Base-by-base conservation (phyloP, 2,329 filamentous ascomycete genomes). In the Exophiala bonariae region DNA sequence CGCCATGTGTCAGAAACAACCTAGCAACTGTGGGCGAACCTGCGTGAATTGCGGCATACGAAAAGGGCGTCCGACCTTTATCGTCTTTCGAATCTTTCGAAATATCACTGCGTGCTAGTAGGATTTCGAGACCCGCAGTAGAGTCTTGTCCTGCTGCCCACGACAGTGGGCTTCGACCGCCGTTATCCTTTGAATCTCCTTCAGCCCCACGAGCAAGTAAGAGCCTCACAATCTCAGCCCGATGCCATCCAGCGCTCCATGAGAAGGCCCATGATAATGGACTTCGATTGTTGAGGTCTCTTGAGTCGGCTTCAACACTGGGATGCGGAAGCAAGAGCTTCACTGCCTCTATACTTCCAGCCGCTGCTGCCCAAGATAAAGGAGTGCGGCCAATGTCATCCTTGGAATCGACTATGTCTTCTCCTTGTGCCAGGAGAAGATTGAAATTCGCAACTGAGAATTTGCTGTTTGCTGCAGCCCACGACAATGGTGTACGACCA, bases 11-110 rank as follows among this genome's bases (percentile, higher is more conserved):
- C 6, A 26, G 23, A 7, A 48, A 44, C 23, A 26, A 11, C 11
- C 11, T 11, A 26, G 23, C 23, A 6, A 6, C 6, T 6, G 6
- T 6, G 11, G 6, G 11, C 23, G 6, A 6, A 26, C 11, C 11
- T 11, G 23, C 23, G n/a, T n/a, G n/a, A n/a, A n/a, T n/a, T 11
- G 11, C 23, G 11, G 23, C 23, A 6, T 11, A 26, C 11, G 23
- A 26, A 11, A 26, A 26, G 23, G 51, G 30, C 4, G 42, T 49
- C 13, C 33, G 3, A 41, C 36, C 39, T 7, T 37, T 3, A 9
- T 40, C n/a, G 33, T 44, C 47, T 22, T 41, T 50, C 2, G 47
- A 35, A 16, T 53, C 8, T 43, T n/a, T n/a, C n/a, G n/a, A n/a
- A n/a, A n/a, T n/a, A n/a, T n/a, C n/a, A n/a, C n/a, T n/a, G n/a